Evolutionary conservation across 2,329 filamentous ascomycete genomes (phyloP), one percentile per base, ranked within the genome.

Genomic region (Hypoxylon sp.): DNA sequence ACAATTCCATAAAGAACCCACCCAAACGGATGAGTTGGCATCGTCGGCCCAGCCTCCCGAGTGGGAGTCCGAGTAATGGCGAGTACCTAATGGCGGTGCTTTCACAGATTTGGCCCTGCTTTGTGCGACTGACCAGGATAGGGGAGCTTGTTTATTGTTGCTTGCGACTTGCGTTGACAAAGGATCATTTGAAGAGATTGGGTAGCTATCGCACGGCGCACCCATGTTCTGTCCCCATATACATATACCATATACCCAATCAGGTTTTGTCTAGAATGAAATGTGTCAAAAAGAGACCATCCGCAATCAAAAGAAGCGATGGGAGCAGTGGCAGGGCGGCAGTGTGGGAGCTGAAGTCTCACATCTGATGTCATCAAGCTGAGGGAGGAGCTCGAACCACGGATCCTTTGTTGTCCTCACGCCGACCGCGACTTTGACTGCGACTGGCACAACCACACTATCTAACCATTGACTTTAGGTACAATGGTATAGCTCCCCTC

Each of bases 341-440:
- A 15, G 13, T 10, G 30, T 32, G 59, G 63, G 59, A 66, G 63
- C 56, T 65, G 56, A 56, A 54, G 37, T 56, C 44, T 59, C 51
- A 61, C 26, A 37, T 62, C 66, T 68, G 66, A 68, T 68, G 66
- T 68, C 66, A 68, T 68, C 64, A 64, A 56, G 59, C 63, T 59
- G 47, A 66, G 41, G 52, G 22, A 34, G 41, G 47, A 32, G 13
- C 32, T 39, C n/a, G 48, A 28, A 30, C 54, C 56, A 67, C 60
- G 64, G 60, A 49, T 62, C 54, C 39, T 56, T 28, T 26, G 57
- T 56, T 19, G 43, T 46, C 48, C 11, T 65, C 52, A 46, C 52
- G 56, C 60, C 60, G 60, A 67, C 64, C 56, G 60, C 24, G 24
- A 26, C 24, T 26, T 4, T 7, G 24, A 26, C 24, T 26, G 24